Percentiles rank a stretch among this genome's conserved stretches.
Evolutionary conservation across 345 rosid species (phyloP).

Genomic region (Mercurialis annua): DNA sequence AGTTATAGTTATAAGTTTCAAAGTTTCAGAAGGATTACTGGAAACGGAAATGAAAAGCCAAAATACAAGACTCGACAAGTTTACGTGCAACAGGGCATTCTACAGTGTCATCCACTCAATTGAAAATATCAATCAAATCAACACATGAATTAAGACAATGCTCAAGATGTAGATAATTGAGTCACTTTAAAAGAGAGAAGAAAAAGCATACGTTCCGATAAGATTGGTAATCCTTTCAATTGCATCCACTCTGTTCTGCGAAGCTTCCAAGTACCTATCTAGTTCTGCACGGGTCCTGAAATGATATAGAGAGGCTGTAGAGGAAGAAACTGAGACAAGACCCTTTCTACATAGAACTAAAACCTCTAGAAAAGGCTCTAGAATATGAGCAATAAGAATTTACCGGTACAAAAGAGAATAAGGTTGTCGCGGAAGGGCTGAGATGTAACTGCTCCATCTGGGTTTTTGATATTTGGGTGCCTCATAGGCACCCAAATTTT

Average conservation of each 20-base stretch:
- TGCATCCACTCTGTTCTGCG: constrained; percentile 85
- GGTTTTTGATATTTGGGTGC: no score
- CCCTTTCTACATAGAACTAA: constrained; percentile 27
- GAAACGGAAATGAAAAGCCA: no score
- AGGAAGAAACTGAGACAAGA: constrained; percentile 53
- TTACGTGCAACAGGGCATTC: no score
- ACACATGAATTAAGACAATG: constrained; percentile 1
- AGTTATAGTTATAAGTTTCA: no score
- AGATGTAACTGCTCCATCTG: constrained; percentile 72
- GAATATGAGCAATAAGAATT: not conserved
- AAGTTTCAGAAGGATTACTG: no score
- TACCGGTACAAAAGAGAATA: constrained; percentile 93
- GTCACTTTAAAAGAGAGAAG: not conserved
- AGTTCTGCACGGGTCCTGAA: constrained; percentile 92
- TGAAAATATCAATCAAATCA: no score
- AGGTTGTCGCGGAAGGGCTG: constrained; percentile 86
- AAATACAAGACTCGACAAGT: no score
- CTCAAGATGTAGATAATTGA: constrained; percentile 2
- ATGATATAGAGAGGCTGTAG: constrained; percentile 46
- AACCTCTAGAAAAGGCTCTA: constrained; percentile 15
- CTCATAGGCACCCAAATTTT: no score
- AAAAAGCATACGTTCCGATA: constrained; percentile 84
- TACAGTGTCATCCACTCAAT: no score
- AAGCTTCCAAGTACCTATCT: constrained; percentile 95
- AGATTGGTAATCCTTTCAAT: constrained; percentile 85